Conservation (phyloP, 306 rosid genomes). For the Dalbergia cochinchinensis region DNA sequence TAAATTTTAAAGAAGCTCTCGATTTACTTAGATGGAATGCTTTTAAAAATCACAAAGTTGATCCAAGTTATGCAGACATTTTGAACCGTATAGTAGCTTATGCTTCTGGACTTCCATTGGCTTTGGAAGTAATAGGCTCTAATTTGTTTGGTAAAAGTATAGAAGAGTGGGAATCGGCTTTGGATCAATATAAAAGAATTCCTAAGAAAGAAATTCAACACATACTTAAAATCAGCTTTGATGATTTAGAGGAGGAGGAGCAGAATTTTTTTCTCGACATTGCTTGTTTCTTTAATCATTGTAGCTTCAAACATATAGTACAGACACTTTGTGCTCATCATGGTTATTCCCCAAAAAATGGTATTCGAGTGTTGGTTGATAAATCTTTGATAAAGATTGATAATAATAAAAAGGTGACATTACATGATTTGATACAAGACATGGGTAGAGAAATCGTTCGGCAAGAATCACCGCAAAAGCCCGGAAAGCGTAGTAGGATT, state of each 20-base stretch:
- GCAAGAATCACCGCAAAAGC: background rate
- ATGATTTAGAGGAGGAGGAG: conserved; percentile 12
- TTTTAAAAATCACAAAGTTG: background rate
- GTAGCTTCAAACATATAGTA: too few species aligned
- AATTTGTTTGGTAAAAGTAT: background rate
- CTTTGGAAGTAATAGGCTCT: conserved; percentile 23
- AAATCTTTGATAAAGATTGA: background rate
- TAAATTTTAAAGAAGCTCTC: background rate
- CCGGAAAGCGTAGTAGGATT: background rate
- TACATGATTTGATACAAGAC: conserved; percentile 20
- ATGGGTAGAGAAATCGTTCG: conserved; percentile 10
- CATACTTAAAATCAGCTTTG: conserved; percentile 1
- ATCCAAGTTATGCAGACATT: background rate
- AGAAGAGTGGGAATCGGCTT: conserved; percentile 3
- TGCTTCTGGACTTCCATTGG: conserved; percentile 13
- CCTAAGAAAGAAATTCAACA: background rate
- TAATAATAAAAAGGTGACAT: background rate
- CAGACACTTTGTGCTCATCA: background rate
- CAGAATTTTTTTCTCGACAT: conserved; percentile 14
- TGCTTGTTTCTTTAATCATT: background rate
- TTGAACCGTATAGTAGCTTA: background rate
- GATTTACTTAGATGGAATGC: conserved; percentile 11
- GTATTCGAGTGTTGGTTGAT: background rate
- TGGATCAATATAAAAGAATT: conserved; percentile 6
- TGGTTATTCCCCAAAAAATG: background rate